Conservation (phyloP, 768 basidiomycete species). For the Calocybe gangraenosa region DNA sequence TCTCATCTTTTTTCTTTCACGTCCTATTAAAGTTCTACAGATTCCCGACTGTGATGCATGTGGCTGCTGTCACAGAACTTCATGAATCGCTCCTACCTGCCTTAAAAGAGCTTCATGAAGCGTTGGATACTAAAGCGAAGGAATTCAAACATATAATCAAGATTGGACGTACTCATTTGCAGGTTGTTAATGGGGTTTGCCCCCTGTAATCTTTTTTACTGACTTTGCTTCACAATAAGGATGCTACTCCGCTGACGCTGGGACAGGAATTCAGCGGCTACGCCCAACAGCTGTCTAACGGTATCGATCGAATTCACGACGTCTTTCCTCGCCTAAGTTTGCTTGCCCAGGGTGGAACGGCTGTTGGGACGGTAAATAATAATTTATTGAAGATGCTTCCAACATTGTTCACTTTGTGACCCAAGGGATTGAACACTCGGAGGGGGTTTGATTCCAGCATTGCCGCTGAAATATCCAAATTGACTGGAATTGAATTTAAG, state of each 20-base stretch:
- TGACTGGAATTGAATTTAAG: conserved; percentile 88
- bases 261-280: conserved; percentile 99
- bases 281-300: conserved; percentile 90
- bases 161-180: conserved; percentile 96
- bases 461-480: conserved; percentile 84
- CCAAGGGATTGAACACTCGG: conserved; percentile 92
- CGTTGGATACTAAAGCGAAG: conserved; percentile 77
- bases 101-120: conserved; percentile 76
- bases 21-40: conserved; percentile 33
- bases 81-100: conserved; percentile 78
- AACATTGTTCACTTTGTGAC: not conserved
- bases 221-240: conserved; percentile 43
- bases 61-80: conserved; percentile 92
- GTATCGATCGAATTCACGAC: conserved; percentile 78
- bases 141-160: conserved; percentile 92
- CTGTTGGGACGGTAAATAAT: conserved; percentile 84
- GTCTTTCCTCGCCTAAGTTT: conserved; percentile 82
- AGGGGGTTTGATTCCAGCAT: conserved; percentile 95
- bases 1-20: not conserved
- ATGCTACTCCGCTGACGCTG: conserved; percentile 95
- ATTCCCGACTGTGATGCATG: conserved; percentile 99
- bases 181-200: conserved; percentile 35
- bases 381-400: conserved; percentile 5
- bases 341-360: conserved; percentile 97
- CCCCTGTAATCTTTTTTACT: not conserved